Conservation (phyloP, 352 stramenopile species). For the Peronospora farinosa region DNA sequence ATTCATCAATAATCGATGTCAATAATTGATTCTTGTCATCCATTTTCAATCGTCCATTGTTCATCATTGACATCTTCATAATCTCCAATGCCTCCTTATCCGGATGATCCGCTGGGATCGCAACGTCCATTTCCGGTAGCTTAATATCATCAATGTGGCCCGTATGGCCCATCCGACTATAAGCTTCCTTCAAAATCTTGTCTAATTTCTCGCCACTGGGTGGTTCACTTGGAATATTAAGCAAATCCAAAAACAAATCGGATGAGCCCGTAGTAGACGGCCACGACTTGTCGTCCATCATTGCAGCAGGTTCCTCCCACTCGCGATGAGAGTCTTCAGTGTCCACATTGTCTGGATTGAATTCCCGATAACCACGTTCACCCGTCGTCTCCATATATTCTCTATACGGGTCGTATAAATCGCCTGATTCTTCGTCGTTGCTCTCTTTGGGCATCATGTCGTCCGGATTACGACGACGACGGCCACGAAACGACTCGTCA, state of each 20-base stretch:
- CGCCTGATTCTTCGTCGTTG: constrained; percentile 23
- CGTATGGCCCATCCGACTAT: constrained; percentile 71
- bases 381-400: constrained; percentile 72
- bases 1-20: constrained; percentile 70
- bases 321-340: constrained; percentile 47
- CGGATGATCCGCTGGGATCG: constrained; percentile 55
- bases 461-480: constrained; percentile 17
- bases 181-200: constrained; percentile 64
- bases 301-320: constrained; percentile 68
- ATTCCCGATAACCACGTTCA: constrained; percentile 67
- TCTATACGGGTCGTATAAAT: constrained; percentile 79
- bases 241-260: constrained; percentile 74
- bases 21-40: constrained; percentile 88
- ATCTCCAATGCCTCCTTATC: constrained; percentile 80
- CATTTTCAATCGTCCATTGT: constrained; percentile 85
- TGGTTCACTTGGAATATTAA: constrained; percentile 63
- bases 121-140: constrained; percentile 66
- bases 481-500: constrained; percentile 25
- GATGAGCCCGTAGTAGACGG: constrained; percentile 58
- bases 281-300: constrained; percentile 89
- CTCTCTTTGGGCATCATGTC: constrained; percentile 15
- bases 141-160: constrained; percentile 55
- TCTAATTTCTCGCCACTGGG: constrained; percentile 57
- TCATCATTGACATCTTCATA: constrained; percentile 86
- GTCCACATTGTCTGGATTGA: constrained; percentile 64